phyloP scores from a whole-genome alignment of 108 stramenopile genomes.

The Nitzschia sp. region DNA sequence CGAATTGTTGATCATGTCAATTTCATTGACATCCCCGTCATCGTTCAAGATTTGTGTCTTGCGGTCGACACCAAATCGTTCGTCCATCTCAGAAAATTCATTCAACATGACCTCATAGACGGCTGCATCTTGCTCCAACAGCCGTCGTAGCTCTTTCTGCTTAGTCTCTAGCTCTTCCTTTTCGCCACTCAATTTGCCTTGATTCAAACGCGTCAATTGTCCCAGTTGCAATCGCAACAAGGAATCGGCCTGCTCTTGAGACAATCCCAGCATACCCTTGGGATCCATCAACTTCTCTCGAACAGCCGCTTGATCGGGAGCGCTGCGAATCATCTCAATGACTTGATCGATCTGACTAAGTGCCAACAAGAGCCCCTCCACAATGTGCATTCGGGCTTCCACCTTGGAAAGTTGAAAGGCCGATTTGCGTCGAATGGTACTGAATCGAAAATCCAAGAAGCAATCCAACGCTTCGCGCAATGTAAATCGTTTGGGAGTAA shows the following conservation, averaged over 20 bases:
- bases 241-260: constrained; percentile 88
- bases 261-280: constrained; percentile 42
- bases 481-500: constrained; percentile 90
- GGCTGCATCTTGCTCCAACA: constrained; percentile 70
- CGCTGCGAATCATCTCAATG: constrained; percentile 78
- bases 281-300: constrained; percentile 60
- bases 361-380: constrained; percentile 88
- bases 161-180: constrained; percentile 52
- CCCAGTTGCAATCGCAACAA: constrained; percentile 89
- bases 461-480: constrained; percentile 83
- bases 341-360: constrained; percentile 83
- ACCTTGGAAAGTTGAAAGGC: constrained; percentile 81
- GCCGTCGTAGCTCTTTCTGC: constrained; percentile 45
- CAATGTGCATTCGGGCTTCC: constrained; percentile 85
- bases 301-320: constrained; percentile 74
- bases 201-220: constrained; percentile 90
- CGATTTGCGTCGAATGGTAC: constrained; percentile 87
- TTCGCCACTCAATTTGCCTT: constrained; percentile 83
- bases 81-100: constrained; percentile 74
- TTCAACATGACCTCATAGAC: constrained; percentile 83
- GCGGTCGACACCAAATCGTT: constrained; percentile 83
- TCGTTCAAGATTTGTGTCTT: constrained; percentile 83
- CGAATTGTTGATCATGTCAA: constrained; percentile 88
- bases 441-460: constrained; percentile 93
- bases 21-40: constrained; percentile 80